These are phyloP conservation scores for Dactylellina drechsleri DNA, from an alignment of 2,329 filamentous ascomycete genomes.

Conservation along the genomic window DNA sequence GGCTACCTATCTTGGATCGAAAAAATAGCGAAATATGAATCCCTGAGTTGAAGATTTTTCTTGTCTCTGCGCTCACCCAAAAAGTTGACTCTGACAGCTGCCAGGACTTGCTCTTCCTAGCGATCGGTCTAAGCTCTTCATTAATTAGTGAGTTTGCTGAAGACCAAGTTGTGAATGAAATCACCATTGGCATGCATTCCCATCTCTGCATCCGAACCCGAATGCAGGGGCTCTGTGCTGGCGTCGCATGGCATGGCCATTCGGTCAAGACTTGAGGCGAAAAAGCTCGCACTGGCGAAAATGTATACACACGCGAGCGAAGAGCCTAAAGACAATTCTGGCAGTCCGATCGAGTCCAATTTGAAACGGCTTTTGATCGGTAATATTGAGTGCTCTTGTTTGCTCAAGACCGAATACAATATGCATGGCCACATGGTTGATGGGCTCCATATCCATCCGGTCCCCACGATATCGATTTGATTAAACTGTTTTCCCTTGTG, in stretches of 20 bases:
- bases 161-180: conserved; percentile 14
- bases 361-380: conserved; percentile 51
- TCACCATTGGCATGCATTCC: conserved; percentile 39
- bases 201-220: conserved; percentile 34
- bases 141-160: conserved; percentile 7
- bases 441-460: conserved; percentile 7
- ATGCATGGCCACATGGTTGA: conserved; percentile 51
- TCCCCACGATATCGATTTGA: conserved; percentile 17
- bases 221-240: conserved; percentile 42
- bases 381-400: conserved; percentile 22
- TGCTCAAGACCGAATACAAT: conserved; percentile 44
- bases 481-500: conserved; percentile 31
- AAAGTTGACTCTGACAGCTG: conserved; percentile 9
- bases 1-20: conserved; percentile 44
- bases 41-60: conserved; percentile 37
- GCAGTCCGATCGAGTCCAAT: conserved; percentile 50
- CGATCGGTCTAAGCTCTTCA: neutral
- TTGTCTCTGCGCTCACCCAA: conserved; percentile 23
- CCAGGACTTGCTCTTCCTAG: conserved; percentile 20
- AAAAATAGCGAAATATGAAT: conserved; percentile 36
- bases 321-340: conserved; percentile 28
- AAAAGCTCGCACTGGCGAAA: conserved; percentile 42
- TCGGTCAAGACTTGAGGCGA: neutral
- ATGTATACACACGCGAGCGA: conserved; percentile 32
- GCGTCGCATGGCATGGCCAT: conserved; percentile 47